phyloP scores from a whole-genome alignment of 345 rosid genomes.

The Citrus sinensis region DVS_A1.0 CM039161.1:3960501-3961000 shows the following conservation, averaged over 20 bases:
- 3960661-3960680: background rate
- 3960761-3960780: background rate
- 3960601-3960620: background rate
- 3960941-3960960: no score
- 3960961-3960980: no score
- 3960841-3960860: no score
- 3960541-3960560: slow-evolving; percentile 30
- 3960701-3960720: background rate
- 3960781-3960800: background rate
- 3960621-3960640: background rate
- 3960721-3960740: background rate
- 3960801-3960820: no score
- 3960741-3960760: background rate
- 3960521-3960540: slow-evolving; percentile 26
- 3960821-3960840: no score
- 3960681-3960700: background rate
- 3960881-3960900: no score
- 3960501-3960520: slow-evolving; percentile 26
- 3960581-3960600: background rate
- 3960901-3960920: accelerated
- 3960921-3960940: accelerated
- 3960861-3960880: background rate
- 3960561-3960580: slow-evolving; percentile 34
- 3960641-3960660: background rate
- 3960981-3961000: accelerated